Conservation (phyloP, 768 basidiomycete species). For the Gymnopilus junonius region DNA sequence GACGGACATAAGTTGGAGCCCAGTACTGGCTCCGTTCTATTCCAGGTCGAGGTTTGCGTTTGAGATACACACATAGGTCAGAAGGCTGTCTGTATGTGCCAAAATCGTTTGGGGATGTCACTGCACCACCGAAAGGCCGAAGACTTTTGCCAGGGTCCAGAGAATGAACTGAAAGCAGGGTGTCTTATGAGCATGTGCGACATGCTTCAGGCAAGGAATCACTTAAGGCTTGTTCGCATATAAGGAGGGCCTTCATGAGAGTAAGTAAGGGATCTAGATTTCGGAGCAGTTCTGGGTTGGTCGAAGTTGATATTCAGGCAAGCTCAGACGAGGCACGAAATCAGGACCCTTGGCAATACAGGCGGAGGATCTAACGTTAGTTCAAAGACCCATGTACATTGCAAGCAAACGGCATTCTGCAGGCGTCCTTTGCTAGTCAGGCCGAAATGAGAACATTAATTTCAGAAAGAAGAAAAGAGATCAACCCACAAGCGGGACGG, state of each 20-base stretch:
- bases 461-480: background rate
- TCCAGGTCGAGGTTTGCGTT: background rate
- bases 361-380: background rate
- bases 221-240: background rate
- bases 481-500: background rate
- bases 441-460: background rate
- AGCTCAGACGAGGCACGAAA: no score
- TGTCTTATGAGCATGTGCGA: background rate
- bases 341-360: no score
- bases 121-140: conserved; percentile 1
- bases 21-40: background rate
- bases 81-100: background rate
- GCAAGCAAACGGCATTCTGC: background rate
- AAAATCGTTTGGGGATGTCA: background rate
- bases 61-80: background rate
- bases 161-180: background rate
- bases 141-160: background rate
- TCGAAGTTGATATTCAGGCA: no score
- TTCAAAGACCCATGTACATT: no score
- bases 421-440: background rate
- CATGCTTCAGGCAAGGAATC: background rate
- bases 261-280: background rate
- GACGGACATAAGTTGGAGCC: background rate
- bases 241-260: background rate
- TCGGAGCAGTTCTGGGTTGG: no score